A percentile compares a stretch with the other conserved stretches of the same genome.
Evolutionary conservation across 225 moss, liverwort and hornwort genomes (phyloP).

Genomic region (Antitrichia curtipendula): DNA sequence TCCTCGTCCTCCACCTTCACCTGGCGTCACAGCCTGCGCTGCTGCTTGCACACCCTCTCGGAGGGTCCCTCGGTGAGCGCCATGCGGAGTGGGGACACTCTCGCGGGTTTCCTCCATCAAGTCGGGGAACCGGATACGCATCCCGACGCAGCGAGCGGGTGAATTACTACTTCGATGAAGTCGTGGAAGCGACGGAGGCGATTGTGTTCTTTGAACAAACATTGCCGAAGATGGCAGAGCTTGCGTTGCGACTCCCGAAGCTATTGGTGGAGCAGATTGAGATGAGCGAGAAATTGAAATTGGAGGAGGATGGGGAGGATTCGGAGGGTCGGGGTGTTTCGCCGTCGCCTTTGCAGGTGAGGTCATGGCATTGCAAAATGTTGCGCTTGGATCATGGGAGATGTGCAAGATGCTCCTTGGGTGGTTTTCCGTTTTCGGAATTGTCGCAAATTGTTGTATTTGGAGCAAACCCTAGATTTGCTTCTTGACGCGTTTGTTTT

Average conservation of each 20-base stretch:
- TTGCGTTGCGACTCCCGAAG: conserved; percentile 9
- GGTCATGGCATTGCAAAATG: neutral
- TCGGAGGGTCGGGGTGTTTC: neutral
- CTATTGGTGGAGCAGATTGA: conserved; percentile 12
- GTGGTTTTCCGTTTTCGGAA: neutral
- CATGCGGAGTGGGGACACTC: neutral
- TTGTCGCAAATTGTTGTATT: neutral
- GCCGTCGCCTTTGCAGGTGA: conserved; percentile 12
- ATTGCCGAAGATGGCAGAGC: conserved; percentile 16
- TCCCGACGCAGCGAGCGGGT: neutral
- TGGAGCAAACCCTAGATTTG: neutral
- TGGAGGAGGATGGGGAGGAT: neutral
- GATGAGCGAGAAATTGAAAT: neutral
- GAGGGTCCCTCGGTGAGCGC: neutral
- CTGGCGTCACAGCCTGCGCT: conserved; percentile 11
- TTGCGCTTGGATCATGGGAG: neutral
- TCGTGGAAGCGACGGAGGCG: neutral
- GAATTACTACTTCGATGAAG: conserved; percentile 4
- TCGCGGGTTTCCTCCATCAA: conserved; percentile 10
- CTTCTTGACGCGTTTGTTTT: neutral
- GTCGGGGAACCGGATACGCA: conserved; percentile 1
- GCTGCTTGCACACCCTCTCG: conserved; percentile 1
- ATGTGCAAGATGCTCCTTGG: neutral
- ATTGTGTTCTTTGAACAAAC: conserved; percentile 1
- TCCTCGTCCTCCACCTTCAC: neutral